A percentile compares a stretch with the other conserved stretches of the same genome.
Evolutionary conservation across 1,139 yeast genomes (phyloP).

Genomic region (Torulaspora pretoriensis): DNA sequence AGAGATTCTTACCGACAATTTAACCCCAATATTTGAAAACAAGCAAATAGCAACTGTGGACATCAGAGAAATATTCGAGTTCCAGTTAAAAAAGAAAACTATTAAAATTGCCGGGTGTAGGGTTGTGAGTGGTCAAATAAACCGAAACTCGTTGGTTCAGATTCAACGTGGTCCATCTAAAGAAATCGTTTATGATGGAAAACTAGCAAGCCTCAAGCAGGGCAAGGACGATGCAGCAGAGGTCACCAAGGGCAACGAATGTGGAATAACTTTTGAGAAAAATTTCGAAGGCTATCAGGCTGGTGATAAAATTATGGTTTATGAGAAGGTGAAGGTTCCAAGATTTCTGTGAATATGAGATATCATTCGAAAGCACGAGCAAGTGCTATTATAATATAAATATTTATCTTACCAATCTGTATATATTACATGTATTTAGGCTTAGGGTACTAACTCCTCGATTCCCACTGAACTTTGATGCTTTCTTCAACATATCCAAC

Average conservation of each 20-base stretch:
- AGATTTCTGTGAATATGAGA: slow-evolving; percentile 51
- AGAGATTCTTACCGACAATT: slow-evolving; percentile 52
- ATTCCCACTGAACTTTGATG: slow-evolving; percentile 96
- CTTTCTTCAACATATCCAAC: slow-evolving; percentile 87
- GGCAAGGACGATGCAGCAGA: slow-evolving; percentile 76
- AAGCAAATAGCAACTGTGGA: slow-evolving; percentile 67
- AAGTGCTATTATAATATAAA: background rate
- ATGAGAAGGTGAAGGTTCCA: slow-evolving; percentile 65
- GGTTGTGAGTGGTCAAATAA: slow-evolving; percentile 65
- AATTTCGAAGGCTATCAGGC: slow-evolving; percentile 64
- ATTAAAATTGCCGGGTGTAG: slow-evolving; percentile 83
- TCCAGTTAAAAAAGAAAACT: slow-evolving; percentile 51
- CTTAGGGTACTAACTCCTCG: slow-evolving; percentile 14
- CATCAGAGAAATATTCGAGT: slow-evolving; percentile 67
- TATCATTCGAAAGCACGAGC: background rate
- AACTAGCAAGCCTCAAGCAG: slow-evolving; percentile 69
- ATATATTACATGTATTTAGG: slow-evolving; percentile 7
- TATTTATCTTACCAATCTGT: slow-evolving; percentile 3
- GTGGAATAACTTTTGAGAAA: slow-evolving; percentile 73
- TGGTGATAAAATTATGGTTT: slow-evolving; percentile 74
- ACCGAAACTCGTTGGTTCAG: slow-evolving; percentile 56
- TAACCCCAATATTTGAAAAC: slow-evolving; percentile 66
- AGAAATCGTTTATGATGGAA: slow-evolving; percentile 60
- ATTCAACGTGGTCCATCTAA: slow-evolving; percentile 52
- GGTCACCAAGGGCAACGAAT: slow-evolving; percentile 81